A percentile compares a stretch with the other conserved stretches of the same genome.
phyloP scores from a whole-genome alignment of 2,329 filamentous ascomycete genomes.

The Aspergillus sp. region DNA sequence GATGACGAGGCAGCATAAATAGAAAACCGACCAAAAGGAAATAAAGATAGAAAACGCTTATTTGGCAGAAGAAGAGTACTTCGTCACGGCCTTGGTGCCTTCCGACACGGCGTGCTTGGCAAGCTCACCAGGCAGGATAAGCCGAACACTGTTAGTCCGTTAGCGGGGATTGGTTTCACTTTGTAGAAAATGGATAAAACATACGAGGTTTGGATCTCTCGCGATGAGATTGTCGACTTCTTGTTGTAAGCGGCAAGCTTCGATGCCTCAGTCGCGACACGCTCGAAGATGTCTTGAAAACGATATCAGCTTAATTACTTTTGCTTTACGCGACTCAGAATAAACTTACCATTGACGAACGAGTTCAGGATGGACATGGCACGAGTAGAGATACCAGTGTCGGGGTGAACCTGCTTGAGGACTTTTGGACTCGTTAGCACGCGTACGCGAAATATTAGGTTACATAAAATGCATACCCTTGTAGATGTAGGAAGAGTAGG shows the following conservation, averaged over 20 bases:
- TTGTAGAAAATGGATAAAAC: slow-evolving; percentile 19
- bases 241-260: slow-evolving; percentile 99
- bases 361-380: slow-evolving; percentile 99
- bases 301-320: slow-evolving; percentile 1
- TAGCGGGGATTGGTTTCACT: slow-evolving; percentile 11
- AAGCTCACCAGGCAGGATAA: slow-evolving; percentile 96
- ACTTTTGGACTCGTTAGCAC: slow-evolving; percentile 48
- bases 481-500: slow-evolving; percentile 99
- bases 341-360: slow-evolving; percentile 83
- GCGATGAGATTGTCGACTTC: slow-evolving; percentile 99
- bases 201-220: slow-evolving; percentile 96
- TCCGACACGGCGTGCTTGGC: slow-evolving; percentile 99
- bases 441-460: background rate
- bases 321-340: background rate
- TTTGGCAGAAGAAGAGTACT: slow-evolving; percentile 99
- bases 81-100: slow-evolving; percentile 99
- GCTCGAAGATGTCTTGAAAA: slow-evolving; percentile 90
- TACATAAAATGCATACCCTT: slow-evolving; percentile 62
- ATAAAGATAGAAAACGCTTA: slow-evolving; percentile 56
- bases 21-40: slow-evolving; percentile 26
- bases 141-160: slow-evolving; percentile 57
- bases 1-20: slow-evolving; percentile 35
- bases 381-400: slow-evolving; percentile 99
- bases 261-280: slow-evolving; percentile 94
- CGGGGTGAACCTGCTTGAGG: slow-evolving; percentile 99